Percentiles rank a stretch among this genome's conserved stretches.
phyloP scores from a whole-genome alignment of 495 filamentous ascomycete genomes.

The Talaromyces proteolyticus region DNA sequence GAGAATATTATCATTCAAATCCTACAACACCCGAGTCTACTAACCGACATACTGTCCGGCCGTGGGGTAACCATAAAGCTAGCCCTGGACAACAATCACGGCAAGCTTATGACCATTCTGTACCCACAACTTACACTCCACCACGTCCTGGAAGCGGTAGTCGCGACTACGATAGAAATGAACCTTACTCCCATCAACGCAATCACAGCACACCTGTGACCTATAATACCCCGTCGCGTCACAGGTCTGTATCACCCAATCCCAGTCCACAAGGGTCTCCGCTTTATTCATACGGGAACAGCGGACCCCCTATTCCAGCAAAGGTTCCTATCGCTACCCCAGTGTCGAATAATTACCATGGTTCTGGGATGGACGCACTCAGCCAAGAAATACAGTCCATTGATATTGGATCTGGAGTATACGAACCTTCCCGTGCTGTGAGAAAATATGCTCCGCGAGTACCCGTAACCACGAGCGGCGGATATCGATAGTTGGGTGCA shows the following conservation, averaged over 20 bases:
- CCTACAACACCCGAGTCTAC: not conserved
- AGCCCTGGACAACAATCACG: constrained; percentile 2
- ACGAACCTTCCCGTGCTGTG: constrained; percentile 21
- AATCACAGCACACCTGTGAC: constrained; percentile 1
- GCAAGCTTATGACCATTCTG: constrained; percentile 1
- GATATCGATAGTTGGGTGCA: constrained; percentile 2
- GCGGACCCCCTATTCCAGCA: constrained; percentile 63
- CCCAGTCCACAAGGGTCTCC: constrained; percentile 18
- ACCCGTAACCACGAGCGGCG: not conserved
- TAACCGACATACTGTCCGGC: not conserved
- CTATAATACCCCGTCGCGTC: constrained; percentile 1
- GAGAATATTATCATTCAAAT: constrained; percentile 3
- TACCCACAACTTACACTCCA: constrained; percentile 3
- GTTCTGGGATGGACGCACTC: constrained; percentile 53
- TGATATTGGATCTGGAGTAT: constrained; percentile 60
- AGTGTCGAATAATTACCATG: constrained; percentile 20
- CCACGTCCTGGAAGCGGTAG: not conserved
- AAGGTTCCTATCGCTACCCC: constrained; percentile 60
- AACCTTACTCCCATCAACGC: constrained; percentile 1
- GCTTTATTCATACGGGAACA: constrained; percentile 21
- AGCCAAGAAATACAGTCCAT: constrained; percentile 78
- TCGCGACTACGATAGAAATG: constrained; percentile 2
- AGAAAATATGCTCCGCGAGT: constrained; percentile 16
- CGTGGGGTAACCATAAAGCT: not conserved
- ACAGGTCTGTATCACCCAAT: constrained; percentile 24